Conservation (phyloP, 352 stramenopile species). For the Phytopythium aichiense region DNA sequence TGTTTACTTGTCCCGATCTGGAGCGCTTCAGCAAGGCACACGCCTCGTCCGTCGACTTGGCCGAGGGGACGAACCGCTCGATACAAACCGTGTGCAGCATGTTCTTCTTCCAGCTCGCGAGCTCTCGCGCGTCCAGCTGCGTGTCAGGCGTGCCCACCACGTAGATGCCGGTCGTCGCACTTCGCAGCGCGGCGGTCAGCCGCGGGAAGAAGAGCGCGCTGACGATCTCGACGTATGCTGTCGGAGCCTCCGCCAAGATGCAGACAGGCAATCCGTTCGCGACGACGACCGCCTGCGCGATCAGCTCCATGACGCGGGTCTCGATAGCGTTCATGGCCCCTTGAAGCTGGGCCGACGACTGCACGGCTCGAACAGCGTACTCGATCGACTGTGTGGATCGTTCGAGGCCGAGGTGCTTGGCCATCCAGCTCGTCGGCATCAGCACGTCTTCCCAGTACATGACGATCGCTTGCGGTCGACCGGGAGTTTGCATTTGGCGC, state of each 20-base stretch:
- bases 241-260: conserved; percentile 38
- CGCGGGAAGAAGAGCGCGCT: conserved; percentile 48
- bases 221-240: conserved; percentile 34
- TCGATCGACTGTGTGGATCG: conserved; percentile 19
- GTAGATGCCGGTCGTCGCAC: conserved; percentile 28
- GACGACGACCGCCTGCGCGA: conserved; percentile 18
- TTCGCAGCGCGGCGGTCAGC: conserved; percentile 25
- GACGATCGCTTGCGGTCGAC: conserved; percentile 18
- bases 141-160: conserved; percentile 35
- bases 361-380: conserved; percentile 13
- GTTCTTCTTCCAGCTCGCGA: conserved; percentile 43
- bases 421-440: conserved; percentile 34
- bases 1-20: conserved; percentile 11
- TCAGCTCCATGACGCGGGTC: conserved; percentile 25
- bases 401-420: conserved; percentile 24
- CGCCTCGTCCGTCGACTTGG: not conserved
- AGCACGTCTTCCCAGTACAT: conserved; percentile 60
- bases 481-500: not conserved
- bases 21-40: conserved; percentile 2
- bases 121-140: conserved; percentile 27
- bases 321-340: conserved; percentile 23
- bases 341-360: conserved; percentile 12
- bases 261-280: conserved; percentile 26
- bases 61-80: conserved; percentile 20
- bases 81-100: conserved; percentile 36